Percentiles rank a stretch among this genome's conserved stretches.
Evolutionary conservation across 2,329 filamentous ascomycete genomes (phyloP).

Genomic region (Orbilia javanica): DNA sequence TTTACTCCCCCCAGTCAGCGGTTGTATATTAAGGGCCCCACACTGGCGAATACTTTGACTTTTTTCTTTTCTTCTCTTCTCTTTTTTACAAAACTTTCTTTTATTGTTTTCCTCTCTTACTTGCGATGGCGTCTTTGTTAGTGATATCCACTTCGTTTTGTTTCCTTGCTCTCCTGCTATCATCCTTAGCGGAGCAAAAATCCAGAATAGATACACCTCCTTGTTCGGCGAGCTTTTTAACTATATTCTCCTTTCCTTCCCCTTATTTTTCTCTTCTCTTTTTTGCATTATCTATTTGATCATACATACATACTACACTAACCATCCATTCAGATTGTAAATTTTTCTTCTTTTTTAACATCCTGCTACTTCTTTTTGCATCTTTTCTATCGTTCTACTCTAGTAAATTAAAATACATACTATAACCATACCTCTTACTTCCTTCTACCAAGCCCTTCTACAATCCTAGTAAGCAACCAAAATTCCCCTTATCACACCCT

Average conservation of each 20-base stretch:
- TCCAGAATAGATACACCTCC: constrained; percentile 32
- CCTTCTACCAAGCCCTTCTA: too few relatives aligned
- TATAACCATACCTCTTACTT: background rate
- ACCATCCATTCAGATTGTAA: constrained; percentile 10
- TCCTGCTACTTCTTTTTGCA: too few relatives aligned
- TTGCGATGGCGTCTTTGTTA: constrained; percentile 28
- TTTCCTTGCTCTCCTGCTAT: background rate
- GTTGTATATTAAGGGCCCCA: constrained; percentile 21
- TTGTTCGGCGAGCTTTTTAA: background rate
- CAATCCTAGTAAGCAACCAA: too few relatives aligned
- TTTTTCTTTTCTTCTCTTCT: background rate
- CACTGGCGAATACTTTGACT: background rate
- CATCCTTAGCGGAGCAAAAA: constrained; percentile 17
- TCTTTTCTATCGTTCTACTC: background rate
- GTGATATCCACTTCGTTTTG: constrained; percentile 34
- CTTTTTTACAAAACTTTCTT: too few relatives aligned
- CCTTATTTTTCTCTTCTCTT: background rate
- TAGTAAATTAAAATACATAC: background rate
- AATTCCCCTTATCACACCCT: background rate
- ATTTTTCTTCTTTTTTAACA: background rate
- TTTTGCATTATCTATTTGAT: background rate
- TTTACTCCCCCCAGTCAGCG: background rate
- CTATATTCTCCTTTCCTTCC: background rate
- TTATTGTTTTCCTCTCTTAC: background rate
- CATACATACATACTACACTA: background rate